phyloP scores from a whole-genome alignment of 345 rosid genomes.

The Cochlearia excelsa region DNA sequence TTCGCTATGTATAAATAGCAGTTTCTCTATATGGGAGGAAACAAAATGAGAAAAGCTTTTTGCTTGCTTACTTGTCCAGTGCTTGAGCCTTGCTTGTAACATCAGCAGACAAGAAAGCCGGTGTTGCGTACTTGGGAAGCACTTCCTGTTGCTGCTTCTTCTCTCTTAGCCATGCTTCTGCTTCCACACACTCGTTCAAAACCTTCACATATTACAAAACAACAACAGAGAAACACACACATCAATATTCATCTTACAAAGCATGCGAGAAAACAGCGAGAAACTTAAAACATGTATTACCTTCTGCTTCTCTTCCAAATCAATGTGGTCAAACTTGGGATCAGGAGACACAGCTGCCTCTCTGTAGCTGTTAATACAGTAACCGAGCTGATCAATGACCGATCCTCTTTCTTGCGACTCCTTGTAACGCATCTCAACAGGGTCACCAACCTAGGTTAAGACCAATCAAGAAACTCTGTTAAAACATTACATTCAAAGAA shows the following conservation, averaged over 20 bases:
- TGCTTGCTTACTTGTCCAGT: slow-evolving; percentile 60
- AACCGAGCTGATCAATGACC: slow-evolving; percentile 64
- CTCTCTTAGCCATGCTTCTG: slow-evolving; percentile 90
- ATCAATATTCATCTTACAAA: neutral
- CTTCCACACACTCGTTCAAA: slow-evolving; percentile 77
- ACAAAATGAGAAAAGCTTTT: neutral
- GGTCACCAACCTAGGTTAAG: slow-evolving; percentile 74
- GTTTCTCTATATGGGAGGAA: neutral
- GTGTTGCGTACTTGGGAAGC: slow-evolving; percentile 75
- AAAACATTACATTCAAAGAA: neutral
- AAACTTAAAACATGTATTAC: slow-evolving; percentile 33
- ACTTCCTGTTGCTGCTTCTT: slow-evolving; percentile 79
- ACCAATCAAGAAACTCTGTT: slow-evolving; percentile 4
- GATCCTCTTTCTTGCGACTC: slow-evolving; percentile 68
- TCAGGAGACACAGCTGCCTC: slow-evolving; percentile 81
- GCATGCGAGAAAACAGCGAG: neutral
- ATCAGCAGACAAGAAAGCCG: slow-evolving; percentile 79
- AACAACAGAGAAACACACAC: neutral
- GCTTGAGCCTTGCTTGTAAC: slow-evolving; percentile 78
- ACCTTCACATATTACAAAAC: slow-evolving; percentile 46
- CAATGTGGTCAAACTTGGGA: slow-evolving; percentile 93
- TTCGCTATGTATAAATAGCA: neutral
- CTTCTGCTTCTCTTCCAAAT: slow-evolving; percentile 84
- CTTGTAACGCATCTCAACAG: slow-evolving; percentile 77
- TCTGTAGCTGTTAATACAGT: slow-evolving; percentile 79